Evolutionary conservation across 345 rosid genomes (phyloP).

Genomic region (Geranium brycei): DNA sequence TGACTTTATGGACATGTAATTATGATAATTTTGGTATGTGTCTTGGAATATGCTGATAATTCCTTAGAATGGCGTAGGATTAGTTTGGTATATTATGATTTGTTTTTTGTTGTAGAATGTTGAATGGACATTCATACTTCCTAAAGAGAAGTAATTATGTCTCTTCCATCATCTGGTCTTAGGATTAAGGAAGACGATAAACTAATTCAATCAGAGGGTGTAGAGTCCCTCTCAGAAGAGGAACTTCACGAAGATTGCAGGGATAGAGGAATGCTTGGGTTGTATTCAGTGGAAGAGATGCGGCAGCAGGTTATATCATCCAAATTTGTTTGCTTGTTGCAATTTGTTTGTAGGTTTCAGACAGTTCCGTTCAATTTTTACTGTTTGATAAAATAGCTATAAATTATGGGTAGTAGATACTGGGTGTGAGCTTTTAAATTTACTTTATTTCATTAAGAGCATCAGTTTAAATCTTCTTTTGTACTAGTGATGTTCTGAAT

Average conservation of each 20-base stretch:
- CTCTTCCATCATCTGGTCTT: neutral
- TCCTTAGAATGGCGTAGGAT: too few relatives aligned
- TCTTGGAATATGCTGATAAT: too few relatives aligned
- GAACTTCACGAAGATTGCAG: slow-evolving; percentile 73
- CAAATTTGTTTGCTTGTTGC: neutral
- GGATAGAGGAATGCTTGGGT: slow-evolving; percentile 65
- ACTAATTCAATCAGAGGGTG: slow-evolving; percentile 54
- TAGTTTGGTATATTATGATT: too few relatives aligned
- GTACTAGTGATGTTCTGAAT: neutral
- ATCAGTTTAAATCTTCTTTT: too few relatives aligned
- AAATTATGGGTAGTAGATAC: neutral
- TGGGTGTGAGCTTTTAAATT: neutral
- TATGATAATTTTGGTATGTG: too few relatives aligned
- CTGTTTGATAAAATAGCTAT: neutral
- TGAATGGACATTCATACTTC: too few relatives aligned
- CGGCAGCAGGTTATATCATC: slow-evolving; percentile 43
- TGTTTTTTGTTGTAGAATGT: too few relatives aligned
- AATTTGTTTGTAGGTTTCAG: too few relatives aligned
- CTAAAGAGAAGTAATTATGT: neutral
- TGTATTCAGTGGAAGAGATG: slow-evolving; percentile 58
- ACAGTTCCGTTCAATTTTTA: too few relatives aligned
- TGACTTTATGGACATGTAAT: too few relatives aligned
- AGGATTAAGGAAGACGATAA: slow-evolving; percentile 66
- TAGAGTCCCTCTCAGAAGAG: slow-evolving; percentile 58
- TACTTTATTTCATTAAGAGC: neutral